Base-by-base conservation (phyloP, 495 filamentous ascomycete species). In the Penicillium cosmopolitanum region DNA sequence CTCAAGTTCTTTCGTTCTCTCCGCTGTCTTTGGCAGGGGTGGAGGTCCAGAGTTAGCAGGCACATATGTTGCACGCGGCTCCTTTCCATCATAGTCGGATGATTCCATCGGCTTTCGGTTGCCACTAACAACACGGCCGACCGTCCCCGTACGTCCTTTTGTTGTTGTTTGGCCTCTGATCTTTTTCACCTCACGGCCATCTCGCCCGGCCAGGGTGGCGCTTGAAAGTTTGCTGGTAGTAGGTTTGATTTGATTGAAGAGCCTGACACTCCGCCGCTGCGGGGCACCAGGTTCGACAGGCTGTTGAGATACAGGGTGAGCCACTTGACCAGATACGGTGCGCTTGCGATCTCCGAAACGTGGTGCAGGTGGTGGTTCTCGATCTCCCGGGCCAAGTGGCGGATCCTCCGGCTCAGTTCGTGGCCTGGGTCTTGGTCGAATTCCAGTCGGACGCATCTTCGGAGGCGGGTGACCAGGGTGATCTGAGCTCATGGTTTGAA, bases 121-220 rank as follows among this genome's bases (percentile, higher is more conserved):
- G 21, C 93, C 93, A 65, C 93, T 97, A 34, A 96, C 91, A 51
- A 92, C 89, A 56, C 93, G 84, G 16, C 90, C 89, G 21, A 94
- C 87, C 54, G 82, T 89, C 50, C 78, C 72, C 28, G 71, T 73
- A 5, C 85, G 80, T 25, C 81, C 80, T 70, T 84, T 87, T 0
- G 82, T 71, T 1, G 80, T 80, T 2, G 85, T 87, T n/a, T n/a
- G n/a, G 56, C 89, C 86, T 62, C 85, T 89, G 52, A 86, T 85
- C 76, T 93, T 93, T 69, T 89, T 90, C 61, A 93, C 68, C 65
- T 96, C 91, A 58, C 90, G 79, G 42, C 84, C 81, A 51, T 88
- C 86, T 61, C 82, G 80, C 13, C 80, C 68, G 1, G 83, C 82
- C 43, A 84, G 67, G 9, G 83, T 79, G 15, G 83, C 66, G 28